These are phyloP conservation scores for Suillus cothurnatus DNA, from an alignment of 768 basidiomycete species.

Conservation along the genomic window DNA sequence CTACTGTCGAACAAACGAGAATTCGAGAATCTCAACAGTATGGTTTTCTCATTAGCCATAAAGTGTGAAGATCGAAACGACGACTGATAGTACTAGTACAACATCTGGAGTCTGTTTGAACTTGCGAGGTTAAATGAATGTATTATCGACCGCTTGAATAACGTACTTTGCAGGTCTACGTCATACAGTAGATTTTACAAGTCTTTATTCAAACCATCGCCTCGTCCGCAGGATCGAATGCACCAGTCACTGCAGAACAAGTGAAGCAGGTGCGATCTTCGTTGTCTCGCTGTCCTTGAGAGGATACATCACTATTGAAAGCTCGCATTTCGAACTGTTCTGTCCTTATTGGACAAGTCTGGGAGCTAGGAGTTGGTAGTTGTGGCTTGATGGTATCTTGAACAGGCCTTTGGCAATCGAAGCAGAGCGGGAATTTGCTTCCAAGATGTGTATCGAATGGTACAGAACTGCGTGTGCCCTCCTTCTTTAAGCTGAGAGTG, in stretches of 20 bases:
- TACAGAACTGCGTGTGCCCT: conserved; percentile 8
- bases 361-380: not conserved
- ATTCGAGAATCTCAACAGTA: not conserved
- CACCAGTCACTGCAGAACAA: not conserved
- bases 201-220: not conserved
- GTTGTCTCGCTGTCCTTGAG: not conserved
- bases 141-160: not conserved
- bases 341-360: not conserved
- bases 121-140: not conserved
- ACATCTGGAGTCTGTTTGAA: not conserved
- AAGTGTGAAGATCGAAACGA: not conserved
- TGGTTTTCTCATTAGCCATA: not conserved
- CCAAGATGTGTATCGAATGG: not conserved
- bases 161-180: not conserved
- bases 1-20: not conserved
- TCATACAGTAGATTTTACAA: not conserved
- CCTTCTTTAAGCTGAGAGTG: conserved; percentile 59
- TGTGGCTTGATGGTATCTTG: not conserved
- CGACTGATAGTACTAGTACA: not conserved
- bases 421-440: not conserved
- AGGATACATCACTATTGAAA: not conserved
- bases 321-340: not conserved
- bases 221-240: not conserved
- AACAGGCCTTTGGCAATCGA: not conserved
- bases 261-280: not conserved